A percentile compares a stretch with the other conserved stretches of the same genome.
Conservation (phyloP, 116 monocot genomes). For the Papilionanthe hybrid region DNA sequence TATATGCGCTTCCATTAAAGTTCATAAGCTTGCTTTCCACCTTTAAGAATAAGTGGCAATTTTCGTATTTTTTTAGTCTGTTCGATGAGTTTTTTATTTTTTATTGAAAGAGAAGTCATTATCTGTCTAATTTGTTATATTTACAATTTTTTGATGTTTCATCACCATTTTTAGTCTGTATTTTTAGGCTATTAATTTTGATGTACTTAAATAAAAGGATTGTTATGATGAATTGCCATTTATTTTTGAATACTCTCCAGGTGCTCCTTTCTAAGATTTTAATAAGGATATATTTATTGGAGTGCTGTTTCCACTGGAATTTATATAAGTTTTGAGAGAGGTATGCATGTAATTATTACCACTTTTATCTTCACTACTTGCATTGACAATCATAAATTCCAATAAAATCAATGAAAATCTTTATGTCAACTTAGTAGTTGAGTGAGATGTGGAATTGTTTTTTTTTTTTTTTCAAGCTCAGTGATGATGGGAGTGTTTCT, state of each 20-base stretch:
- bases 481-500: too few species aligned
- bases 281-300: slow-evolving; percentile 73
- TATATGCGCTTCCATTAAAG: too few species aligned
- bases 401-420: too few species aligned
- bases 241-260: slow-evolving; percentile 67
- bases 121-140: not conserved
- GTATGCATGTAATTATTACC: slow-evolving; percentile 21
- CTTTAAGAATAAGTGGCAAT: slow-evolving; percentile 33
- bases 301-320: slow-evolving; percentile 79
- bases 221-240: not conserved
- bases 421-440: too few species aligned
- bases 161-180: not conserved
- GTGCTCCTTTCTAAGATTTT: slow-evolving; percentile 87
- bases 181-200: not conserved
- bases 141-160: not conserved
- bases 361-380: not conserved
- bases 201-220: not conserved
- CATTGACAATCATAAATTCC: not conserved
- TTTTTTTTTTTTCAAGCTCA: too few species aligned
- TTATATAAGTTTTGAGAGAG: slow-evolving; percentile 93
- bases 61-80: not conserved
- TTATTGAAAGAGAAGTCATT: not conserved
- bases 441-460: too few species aligned
- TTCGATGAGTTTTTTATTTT: not conserved
- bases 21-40: slow-evolving; percentile 46